Evolutionary conservation across 2,329 filamentous ascomycete species (phyloP).

Genomic region (Fusarium sp.): DNA sequence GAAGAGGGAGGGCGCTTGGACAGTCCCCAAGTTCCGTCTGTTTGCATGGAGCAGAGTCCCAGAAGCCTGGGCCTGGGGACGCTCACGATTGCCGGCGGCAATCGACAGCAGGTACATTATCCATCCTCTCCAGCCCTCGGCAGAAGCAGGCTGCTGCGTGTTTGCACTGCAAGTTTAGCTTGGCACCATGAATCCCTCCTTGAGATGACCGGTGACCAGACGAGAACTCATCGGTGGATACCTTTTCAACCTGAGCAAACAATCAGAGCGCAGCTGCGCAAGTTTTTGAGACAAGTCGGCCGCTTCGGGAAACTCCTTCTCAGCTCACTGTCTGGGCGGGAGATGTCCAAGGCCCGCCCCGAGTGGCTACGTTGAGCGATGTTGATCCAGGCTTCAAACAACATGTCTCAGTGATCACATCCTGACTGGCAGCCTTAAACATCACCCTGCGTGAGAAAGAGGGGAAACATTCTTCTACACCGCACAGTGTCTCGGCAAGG

Average conservation of each 20-base stretch:
- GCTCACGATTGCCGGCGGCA: not conserved
- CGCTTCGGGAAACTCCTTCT: constrained; percentile 16
- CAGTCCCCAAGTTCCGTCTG: constrained; percentile 21
- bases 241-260: constrained; percentile 8
- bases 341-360: constrained; percentile 31
- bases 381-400: constrained; percentile 3
- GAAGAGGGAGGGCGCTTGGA: constrained; percentile 7
- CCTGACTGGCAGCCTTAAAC: not conserved
- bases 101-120: not conserved
- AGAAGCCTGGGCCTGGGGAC: constrained; percentile 18
- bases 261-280: constrained; percentile 17
- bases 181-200: constrained; percentile 8
- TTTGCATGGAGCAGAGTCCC: constrained; percentile 14
- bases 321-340: constrained; percentile 11
- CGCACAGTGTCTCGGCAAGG: constrained; percentile 2
- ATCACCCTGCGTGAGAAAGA: not conserved
- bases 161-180: constrained; percentile 8
- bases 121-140: not conserved
- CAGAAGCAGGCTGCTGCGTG: not conserved
- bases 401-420: constrained; percentile 4
- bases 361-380: constrained; percentile 8
- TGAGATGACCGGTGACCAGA: constrained; percentile 3
- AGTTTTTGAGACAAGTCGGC: constrained; percentile 25
- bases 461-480: not conserved
- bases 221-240: constrained; percentile 22